Percentiles rank a stretch among this genome's conserved stretches.
Evolutionary conservation across 129 eudicot species (phyloP).

Genomic region (Flaveria ramosissima): DNA sequence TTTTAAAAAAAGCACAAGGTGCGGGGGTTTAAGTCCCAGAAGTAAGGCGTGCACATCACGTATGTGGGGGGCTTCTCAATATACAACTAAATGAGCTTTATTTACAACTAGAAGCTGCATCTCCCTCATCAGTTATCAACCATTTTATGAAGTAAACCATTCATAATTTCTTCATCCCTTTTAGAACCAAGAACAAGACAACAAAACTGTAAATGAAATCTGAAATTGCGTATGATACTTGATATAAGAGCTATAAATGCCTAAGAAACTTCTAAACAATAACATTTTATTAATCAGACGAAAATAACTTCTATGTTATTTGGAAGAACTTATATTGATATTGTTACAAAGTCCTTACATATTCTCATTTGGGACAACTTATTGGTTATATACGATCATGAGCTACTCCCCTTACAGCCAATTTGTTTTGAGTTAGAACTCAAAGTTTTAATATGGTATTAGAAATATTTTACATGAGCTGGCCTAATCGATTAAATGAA

Average conservation of each 20-base stretch:
- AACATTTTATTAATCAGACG: not conserved
- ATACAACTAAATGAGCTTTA: too few species aligned
- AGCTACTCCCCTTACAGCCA: not conserved
- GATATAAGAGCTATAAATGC: conserved; percentile 11
- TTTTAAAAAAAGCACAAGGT: too few species aligned
- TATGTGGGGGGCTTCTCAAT: too few species aligned
- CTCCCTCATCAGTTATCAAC: too few species aligned
- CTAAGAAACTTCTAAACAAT: conserved; percentile 3
- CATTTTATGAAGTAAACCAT: too few species aligned
- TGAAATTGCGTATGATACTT: not conserved
- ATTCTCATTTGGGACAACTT: not conserved
- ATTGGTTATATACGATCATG: not conserved
- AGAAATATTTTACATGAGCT: too few species aligned
- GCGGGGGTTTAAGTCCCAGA: too few species aligned
- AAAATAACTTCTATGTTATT: conserved; percentile 1
- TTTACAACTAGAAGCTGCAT: too few species aligned
- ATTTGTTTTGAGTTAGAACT: not conserved
- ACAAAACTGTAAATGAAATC: conserved; percentile 3
- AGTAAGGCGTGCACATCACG: too few species aligned
- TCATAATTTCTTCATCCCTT: too few species aligned
- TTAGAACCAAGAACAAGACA: not conserved
- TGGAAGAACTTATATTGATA: not conserved
- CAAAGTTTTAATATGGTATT: not conserved
- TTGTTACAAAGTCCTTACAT: not conserved
- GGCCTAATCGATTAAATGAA: not conserved